A percentile compares a stretch with the other conserved stretches of the same genome.
phyloP scores from a whole-genome alignment of 176 grass and related monocot genomes.

The sorghum (Sorghum bicolor) region Sorghum_bicolor_NCBIv3 NC_012871.2:60092501-60093000 shows the following conservation, averaged over 20 bases:
- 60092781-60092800: not conserved
- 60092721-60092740: not conserved
- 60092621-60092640: conserved; percentile 20
- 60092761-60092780: not conserved
- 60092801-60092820: not conserved
- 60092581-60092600: conserved; percentile 43
- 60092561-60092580: conserved; percentile 43
- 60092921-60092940: not conserved
- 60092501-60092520: not conserved
- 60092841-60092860: not conserved
- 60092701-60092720: not conserved
- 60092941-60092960: not conserved
- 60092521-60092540: not conserved
- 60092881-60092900: conserved; percentile 43
- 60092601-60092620: conserved; percentile 36
- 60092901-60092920: conserved; percentile 19
- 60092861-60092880: conserved; percentile 33
- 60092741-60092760: not conserved
- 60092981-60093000: conserved; percentile 43
- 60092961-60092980: conserved; percentile 22
- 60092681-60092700: not conserved
- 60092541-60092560: conserved; percentile 17
- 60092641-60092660: not conserved
- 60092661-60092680: not conserved
- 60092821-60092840: not conserved